phyloP scores from a whole-genome alignment of 345 rosid species.

The Sisymbrium altissimum region DNA sequence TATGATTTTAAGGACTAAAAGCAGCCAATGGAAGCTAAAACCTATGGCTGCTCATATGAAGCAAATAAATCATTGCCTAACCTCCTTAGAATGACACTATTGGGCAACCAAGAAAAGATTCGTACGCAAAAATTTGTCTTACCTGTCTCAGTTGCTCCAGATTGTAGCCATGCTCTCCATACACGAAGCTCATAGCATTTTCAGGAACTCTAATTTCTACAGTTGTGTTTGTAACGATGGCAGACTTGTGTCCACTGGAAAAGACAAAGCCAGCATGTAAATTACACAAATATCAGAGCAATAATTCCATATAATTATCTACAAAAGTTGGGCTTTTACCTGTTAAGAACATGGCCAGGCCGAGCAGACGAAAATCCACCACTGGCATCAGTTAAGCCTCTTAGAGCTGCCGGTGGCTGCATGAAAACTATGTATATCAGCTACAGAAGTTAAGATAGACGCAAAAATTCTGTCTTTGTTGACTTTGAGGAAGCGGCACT shows the following conservation, averaged over 20 bases:
- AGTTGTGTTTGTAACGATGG: constrained; percentile 78
- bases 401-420: constrained; percentile 40
- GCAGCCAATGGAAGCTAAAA: neutral
- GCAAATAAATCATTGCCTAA: constrained; percentile 5
- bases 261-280: constrained; percentile 23
- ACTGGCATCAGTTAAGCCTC: constrained; percentile 44
- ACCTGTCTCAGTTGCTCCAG: constrained; percentile 57
- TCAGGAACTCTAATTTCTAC: constrained; percentile 82
- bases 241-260: constrained; percentile 77
- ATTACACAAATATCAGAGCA: neutral
- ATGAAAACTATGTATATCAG: constrained; percentile 16
- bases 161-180: constrained; percentile 81
- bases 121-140: neutral
- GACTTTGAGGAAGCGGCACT: neutral
- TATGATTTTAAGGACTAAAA: constrained; percentile 1
- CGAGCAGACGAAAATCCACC: constrained; percentile 55
- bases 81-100: neutral
- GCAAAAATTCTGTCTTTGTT: neutral
- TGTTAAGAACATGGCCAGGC: constrained; percentile 62
- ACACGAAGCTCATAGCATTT: constrained; percentile 64
- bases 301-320: neutral
- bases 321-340: constrained; percentile 43
- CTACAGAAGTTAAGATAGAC: constrained; percentile 1
- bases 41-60: constrained; percentile 11
- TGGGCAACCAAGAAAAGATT: neutral